Conservation (phyloP, 2,329 filamentous ascomycete genomes). For the Geosmithia putterillii region DNA sequence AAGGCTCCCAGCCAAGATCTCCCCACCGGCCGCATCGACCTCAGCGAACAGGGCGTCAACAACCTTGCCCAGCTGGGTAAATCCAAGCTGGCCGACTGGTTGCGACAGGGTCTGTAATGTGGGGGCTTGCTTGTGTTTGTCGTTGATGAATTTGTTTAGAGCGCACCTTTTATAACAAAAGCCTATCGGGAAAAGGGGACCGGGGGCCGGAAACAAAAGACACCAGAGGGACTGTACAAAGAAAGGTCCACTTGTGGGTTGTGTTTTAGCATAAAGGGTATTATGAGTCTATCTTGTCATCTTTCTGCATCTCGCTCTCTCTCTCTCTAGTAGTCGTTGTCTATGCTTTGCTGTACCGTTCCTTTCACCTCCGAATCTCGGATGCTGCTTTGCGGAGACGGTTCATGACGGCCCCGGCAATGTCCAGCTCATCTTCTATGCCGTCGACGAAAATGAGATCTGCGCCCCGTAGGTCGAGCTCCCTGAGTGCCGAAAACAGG, state of each 20-base stretch:
- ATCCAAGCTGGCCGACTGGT: conserved; percentile 78
- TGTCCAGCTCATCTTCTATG: conserved; percentile 65
- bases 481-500: conserved; percentile 75
- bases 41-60: conserved; percentile 89
- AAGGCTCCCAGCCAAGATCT: conserved; percentile 84
- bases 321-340: not conserved
- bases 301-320: not conserved
- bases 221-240: not conserved
- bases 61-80: conserved; percentile 92
- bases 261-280: conserved; percentile 1
- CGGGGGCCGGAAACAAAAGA: not conserved
- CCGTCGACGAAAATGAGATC: conserved; percentile 87
- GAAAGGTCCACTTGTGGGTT: not conserved
- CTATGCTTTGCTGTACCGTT: not conserved
- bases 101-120: conserved; percentile 64
- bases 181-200: not conserved
- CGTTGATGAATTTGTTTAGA: not conserved
- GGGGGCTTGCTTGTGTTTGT: not conserved
- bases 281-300: conserved; percentile 3
- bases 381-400: conserved; percentile 66
- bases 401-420: conserved; percentile 82
- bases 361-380: conserved; percentile 37
- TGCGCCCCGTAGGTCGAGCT: conserved; percentile 68
- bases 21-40: conserved; percentile 85
- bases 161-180: not conserved